Conservation (phyloP, 345 rosid species). For the Acer saccharum region DNA sequence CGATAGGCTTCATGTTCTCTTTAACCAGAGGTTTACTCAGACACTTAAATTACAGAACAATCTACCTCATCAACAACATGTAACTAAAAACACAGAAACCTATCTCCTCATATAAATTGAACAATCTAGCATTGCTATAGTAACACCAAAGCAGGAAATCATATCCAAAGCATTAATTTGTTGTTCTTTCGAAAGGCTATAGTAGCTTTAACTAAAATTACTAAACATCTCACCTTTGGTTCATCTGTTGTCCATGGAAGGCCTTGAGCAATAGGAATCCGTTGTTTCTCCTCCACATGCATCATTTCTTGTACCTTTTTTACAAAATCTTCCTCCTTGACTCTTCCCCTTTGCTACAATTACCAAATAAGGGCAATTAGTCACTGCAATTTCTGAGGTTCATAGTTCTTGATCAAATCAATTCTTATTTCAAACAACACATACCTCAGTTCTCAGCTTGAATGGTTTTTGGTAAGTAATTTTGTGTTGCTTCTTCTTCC, state of each 20-base stretch:
- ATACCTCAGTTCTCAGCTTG: no score
- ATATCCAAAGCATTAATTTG: neutral
- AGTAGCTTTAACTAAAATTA: neutral
- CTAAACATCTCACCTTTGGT: constrained; percentile 62
- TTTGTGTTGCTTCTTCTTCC: constrained; percentile 62
- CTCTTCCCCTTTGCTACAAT: constrained; percentile 78
- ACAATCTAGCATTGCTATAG: neutral
- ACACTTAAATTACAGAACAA: constrained; percentile 38
- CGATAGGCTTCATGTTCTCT: constrained; percentile 69
- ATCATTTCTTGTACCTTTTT: constrained; percentile 77
- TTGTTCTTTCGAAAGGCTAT: neutral
- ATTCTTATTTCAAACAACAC: neutral
- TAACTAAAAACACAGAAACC: no score
- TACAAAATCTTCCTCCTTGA: constrained; percentile 79
- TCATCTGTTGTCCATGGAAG: constrained; percentile 99
- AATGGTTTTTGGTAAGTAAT: constrained; percentile 71
- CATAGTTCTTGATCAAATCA: neutral
- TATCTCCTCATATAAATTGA: neutral
- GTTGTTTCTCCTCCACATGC: constrained; percentile 61
- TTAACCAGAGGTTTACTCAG: constrained; percentile 70
- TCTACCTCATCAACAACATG: neutral
- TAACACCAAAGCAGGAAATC: neutral
- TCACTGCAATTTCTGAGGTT: neutral
- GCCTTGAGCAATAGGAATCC: constrained; percentile 72
- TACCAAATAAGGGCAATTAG: neutral